Conservation (phyloP, 108 stramenopile genomes). For the Cylindrotheca closterium region DNA sequence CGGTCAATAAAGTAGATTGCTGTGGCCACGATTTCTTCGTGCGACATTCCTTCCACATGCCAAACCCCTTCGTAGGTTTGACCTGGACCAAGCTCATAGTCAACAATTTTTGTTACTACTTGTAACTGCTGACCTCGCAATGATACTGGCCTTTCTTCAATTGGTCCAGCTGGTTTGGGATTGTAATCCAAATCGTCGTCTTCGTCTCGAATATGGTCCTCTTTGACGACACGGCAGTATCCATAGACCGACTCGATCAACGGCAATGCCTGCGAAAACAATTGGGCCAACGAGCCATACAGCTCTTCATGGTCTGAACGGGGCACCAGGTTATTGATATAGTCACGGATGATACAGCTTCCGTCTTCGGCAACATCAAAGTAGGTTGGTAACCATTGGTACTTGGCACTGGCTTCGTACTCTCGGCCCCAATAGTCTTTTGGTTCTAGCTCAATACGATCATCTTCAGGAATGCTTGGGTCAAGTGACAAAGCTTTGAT, state of each 20-base stretch:
- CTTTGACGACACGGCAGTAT: too few species aligned
- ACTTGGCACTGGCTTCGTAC: conserved; percentile 13
- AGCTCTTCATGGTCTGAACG: conserved; percentile 10
- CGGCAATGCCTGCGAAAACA: not conserved
- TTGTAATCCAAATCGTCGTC: not conserved
- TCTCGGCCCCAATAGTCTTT: conserved; percentile 17
- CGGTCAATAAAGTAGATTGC: conserved; percentile 10
- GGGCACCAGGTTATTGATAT: conserved; percentile 21
- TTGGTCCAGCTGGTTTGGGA: not conserved
- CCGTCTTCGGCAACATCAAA: conserved; percentile 8
- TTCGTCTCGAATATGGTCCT: not conserved
- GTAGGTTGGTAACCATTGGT: too few species aligned
- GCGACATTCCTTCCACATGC: too few species aligned
- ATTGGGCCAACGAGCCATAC: conserved; percentile 3
- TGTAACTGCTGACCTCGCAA: conserved; percentile 5
- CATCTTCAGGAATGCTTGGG: not conserved
- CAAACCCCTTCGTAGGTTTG: conserved; percentile 24
- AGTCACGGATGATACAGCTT: conserved; percentile 2
- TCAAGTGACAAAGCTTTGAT: not conserved
- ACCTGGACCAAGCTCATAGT: conserved; percentile 24
- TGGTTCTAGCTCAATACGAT: not conserved
- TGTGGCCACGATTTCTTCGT: conserved; percentile 26
- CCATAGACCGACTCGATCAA: conserved; percentile 4
- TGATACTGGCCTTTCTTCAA: not conserved
- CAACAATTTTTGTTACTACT: conserved; percentile 28